Evolutionary conservation across 345 rosid genomes (phyloP).

Genomic region (Pistacia integerrima): DNA sequence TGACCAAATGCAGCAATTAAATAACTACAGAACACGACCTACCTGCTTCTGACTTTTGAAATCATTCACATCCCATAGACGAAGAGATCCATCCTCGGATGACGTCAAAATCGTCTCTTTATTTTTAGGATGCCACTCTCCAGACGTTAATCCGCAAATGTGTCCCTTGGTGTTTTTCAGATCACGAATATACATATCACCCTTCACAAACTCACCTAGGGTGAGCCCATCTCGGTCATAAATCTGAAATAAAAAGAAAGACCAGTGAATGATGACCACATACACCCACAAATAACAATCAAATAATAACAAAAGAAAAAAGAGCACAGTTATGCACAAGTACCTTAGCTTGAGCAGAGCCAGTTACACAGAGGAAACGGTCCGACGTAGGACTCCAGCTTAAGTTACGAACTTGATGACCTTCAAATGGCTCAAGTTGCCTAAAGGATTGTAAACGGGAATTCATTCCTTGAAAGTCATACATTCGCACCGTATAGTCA

Average conservation of each 20-base stretch:
- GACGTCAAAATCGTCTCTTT: slow-evolving; percentile 92
- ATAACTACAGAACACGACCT: neutral
- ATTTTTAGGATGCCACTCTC: slow-evolving; percentile 90
- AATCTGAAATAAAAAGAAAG: slow-evolving; percentile 49
- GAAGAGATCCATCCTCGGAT: slow-evolving; percentile 95
- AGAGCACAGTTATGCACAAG: neutral
- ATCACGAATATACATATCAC: slow-evolving; percentile 98
- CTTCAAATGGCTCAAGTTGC: slow-evolving; percentile 90
- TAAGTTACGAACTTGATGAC: slow-evolving; percentile 88
- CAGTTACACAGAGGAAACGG: slow-evolving; percentile 82
- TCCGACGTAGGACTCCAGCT: slow-evolving; percentile 98
- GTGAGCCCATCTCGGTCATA: slow-evolving; percentile 97
- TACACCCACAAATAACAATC: neutral
- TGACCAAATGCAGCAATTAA: neutral
- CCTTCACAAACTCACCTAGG: slow-evolving; percentile 93
- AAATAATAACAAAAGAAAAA: neutral
- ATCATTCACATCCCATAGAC: slow-evolving; percentile 97
- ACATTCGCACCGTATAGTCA: slow-evolving; percentile 90
- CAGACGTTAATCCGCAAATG: slow-evolving; percentile 87
- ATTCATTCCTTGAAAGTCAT: slow-evolving; percentile 98
- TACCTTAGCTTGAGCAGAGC: slow-evolving; percentile 99
- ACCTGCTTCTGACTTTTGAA: slow-evolving; percentile 97
- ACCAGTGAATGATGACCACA: slow-evolving; percentile 7
- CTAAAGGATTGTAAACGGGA: slow-evolving; percentile 85
- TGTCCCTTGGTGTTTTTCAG: slow-evolving; percentile 97